Base-by-base conservation (phyloP, 1,139 yeast genomes). In the Geotrichum siamense region DNA sequence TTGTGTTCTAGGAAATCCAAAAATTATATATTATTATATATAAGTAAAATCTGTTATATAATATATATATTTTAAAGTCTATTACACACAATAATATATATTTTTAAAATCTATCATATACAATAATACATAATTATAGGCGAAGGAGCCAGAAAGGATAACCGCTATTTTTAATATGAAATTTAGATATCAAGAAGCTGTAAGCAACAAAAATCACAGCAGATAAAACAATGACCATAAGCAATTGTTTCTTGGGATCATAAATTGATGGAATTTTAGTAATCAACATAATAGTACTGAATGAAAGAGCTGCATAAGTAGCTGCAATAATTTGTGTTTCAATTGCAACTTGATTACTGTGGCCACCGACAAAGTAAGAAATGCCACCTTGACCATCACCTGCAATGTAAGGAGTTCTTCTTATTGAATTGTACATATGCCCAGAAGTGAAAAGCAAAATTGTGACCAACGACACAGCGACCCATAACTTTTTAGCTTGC, bases 381-480 rank as follows among this genome's bases (percentile, higher is more conserved):
- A 74, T 70, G 2, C 64, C 64, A 23, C 89, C 91, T 40, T 74
- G 66, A 6, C 69, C 70, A 43, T 70, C 72, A 38, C 73, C 74
- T 48, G 77, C 79, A 29, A 82, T 70, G 57, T 79, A 82, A 16
- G 86, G 94, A 6, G 80, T 73, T 35, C 75, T 75, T 61, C 97
- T 78, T 52, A 91, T 91, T 55, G 78, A 76, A 62, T 86, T 87
- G 73, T 78, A 91, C 98, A 91, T 91, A 65, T 87, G 84, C 13
- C 98, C 98, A 10, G 93, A 72, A 43, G 77, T 79, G 69, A 89
- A 84, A 55, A 87, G 67, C 51, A 89, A 69, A 22, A 85, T 73
- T 12, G 75, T 57, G 36, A 82, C 68, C 19, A 84, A 67, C 3
- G 84, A 71, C 13, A 72, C 46, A 3, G 76, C 74, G 40, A 82